Conservation (phyloP, 2,329 filamentous ascomycete genomes). For the Penicillium sp. region DNA sequence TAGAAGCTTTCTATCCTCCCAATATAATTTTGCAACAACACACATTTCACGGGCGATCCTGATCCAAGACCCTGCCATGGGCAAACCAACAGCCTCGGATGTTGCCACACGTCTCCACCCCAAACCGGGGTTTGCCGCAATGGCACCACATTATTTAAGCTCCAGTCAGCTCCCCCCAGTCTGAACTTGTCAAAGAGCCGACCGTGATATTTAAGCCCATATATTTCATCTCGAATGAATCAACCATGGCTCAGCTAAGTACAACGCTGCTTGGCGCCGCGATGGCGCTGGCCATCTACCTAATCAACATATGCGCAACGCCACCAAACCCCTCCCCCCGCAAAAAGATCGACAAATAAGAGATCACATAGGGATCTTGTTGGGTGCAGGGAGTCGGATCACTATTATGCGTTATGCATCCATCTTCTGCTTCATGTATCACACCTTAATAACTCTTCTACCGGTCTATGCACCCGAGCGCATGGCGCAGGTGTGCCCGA, state of each 20-base stretch:
- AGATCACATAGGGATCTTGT: slow-evolving; percentile 16
- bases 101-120: background rate
- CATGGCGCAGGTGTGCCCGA: slow-evolving; percentile 18
- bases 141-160: background rate
- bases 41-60: background rate
- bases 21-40: background rate
- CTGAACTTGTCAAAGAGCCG: background rate
- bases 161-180: background rate
- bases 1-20: too few relatives aligned
- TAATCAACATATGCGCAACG: slow-evolving; percentile 20
- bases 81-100: background rate
- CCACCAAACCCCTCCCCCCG: slow-evolving; percentile 20
- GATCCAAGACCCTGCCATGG: background rate
- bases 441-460: slow-evolving; percentile 18
- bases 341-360: slow-evolving; percentile 9
- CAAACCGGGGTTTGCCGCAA: background rate
- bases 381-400: slow-evolving; percentile 11
- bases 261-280: slow-evolving; percentile 10
- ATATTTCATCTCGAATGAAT: too few relatives aligned
- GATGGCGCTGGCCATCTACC: slow-evolving; percentile 18
- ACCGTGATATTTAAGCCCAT: background rate
- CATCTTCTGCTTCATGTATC: slow-evolving; percentile 15
- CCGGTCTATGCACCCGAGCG: slow-evolving; percentile 5
- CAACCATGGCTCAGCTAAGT: slow-evolving; percentile 4
- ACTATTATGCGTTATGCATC: slow-evolving; percentile 9